Evolutionary conservation across 2,329 filamentous ascomycete species (phyloP), one percentile per base, ranked within the genome.

Genomic region (Plenodomus lindquistii): DNA sequence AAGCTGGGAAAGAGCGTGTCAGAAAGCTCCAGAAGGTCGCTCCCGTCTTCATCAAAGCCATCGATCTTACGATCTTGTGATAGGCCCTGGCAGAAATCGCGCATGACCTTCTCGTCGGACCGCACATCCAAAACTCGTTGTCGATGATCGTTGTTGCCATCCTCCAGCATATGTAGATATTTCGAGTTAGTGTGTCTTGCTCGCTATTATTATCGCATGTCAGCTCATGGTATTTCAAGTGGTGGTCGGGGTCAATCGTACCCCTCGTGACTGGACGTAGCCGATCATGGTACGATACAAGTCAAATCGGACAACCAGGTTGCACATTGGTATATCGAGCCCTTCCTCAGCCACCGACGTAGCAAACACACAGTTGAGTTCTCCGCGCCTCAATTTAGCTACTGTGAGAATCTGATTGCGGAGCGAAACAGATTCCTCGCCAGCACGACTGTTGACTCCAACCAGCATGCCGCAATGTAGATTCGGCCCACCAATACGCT

Each of bases 251-350:
- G 5, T 10, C 5, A 24, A 6, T 6, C 22, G 5, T 24, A 24
- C 11, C 0, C 94, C 94, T 54, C 91, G 84, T 13, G 92, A 97
- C 70, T 99, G 94, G 17, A 97, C 86, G 66, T 97, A 97, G 65
- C 96, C 89, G 43, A 97, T 97, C 71, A 96, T 85, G 0, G 93
- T 97, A 10, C 81, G 80, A 72, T 91, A 96, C 2, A 96, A 81
- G 66, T 97, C 91, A 63, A 97, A 99, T 2, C 92, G 77, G 20
- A 86, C 73, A 10, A 86, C 80, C n/a, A 86, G 68, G 55, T 86
- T 86, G 71, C 84, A 87, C 50, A 85, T 81, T 4, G 83, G 83
- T 18, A 86, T 84, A 62, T 87, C 84, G 7, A 87, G 77, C 0
- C 84, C 84, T 71, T 87, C 84, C 63, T 87, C 84, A 3, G 82